These are phyloP conservation scores for Fusarium sp. DNA, from an alignment of 2,329 filamentous ascomycete species.

Conservation along the genomic window DNA sequence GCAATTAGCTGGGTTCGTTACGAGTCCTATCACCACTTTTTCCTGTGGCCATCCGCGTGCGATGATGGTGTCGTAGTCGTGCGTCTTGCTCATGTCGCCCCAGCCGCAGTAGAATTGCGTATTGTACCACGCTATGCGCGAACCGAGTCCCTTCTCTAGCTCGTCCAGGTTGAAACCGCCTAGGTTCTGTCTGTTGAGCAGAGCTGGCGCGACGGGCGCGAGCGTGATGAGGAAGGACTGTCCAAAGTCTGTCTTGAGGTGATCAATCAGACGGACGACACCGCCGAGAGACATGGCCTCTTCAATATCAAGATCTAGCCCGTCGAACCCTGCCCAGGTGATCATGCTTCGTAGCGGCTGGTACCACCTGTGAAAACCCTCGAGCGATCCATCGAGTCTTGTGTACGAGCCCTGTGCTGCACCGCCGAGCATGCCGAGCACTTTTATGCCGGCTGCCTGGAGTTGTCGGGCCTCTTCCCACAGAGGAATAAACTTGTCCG, in stretches of 20 bases:
- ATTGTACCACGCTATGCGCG: constrained; percentile 82
- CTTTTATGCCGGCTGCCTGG: constrained; percentile 76
- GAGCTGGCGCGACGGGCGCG: constrained; percentile 79
- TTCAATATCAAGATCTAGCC: constrained; percentile 80
- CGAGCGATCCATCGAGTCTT: constrained; percentile 62
- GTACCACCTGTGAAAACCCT: constrained; percentile 78
- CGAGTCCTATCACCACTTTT: constrained; percentile 78
- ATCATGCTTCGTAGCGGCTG: constrained; percentile 71
- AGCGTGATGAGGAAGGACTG: constrained; percentile 76
- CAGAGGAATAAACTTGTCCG: constrained; percentile 71
- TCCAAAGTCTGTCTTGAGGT: constrained; percentile 74
- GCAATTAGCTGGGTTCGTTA: constrained; percentile 79
- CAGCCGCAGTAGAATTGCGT: constrained; percentile 90
- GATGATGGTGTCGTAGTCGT: constrained; percentile 57
- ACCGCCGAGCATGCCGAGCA: constrained; percentile 86
- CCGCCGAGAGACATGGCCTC: constrained; percentile 74
- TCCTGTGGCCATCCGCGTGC: constrained; percentile 72
- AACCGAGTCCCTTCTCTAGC: constrained; percentile 70
- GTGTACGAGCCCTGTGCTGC: constrained; percentile 76
- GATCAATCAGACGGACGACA: constrained; percentile 69
- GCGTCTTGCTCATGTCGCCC: constrained; percentile 61
- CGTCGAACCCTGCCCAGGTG: constrained; percentile 66
- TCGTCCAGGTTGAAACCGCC: constrained; percentile 81
- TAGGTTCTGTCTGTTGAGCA: constrained; percentile 65
- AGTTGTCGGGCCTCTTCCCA: constrained; percentile 79